Base-by-base conservation (phyloP, 345 rosid genomes). In the Combretum micranthum region DNA sequence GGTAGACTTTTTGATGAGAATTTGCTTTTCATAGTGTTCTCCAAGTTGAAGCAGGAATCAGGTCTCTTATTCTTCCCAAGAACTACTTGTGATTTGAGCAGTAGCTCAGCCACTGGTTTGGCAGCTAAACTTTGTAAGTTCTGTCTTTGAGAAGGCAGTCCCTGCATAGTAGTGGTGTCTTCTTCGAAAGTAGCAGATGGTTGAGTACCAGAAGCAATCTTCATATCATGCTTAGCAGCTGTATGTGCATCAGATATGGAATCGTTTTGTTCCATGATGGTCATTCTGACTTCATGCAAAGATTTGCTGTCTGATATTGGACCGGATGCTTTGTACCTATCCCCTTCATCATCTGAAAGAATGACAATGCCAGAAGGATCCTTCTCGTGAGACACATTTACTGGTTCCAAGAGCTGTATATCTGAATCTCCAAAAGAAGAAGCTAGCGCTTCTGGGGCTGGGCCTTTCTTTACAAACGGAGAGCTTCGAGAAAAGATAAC, bases 321-420 rank as follows among this genome's bases (percentile, higher is more conserved):
- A 60, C 63, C 47, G 39, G 73, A 63, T 57, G 73, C 50, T 26
- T 63, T 69, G 39, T 67, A 63, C 64, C 57, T 64, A 67, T 83
- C 84, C 39, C 50, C 58, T 70, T 74, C 94, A 47, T 86, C 87
- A 74, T 86, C 87, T 16, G 87, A 83, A 62, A 83, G 70, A 64
- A 77, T 59, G 66, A 80, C 59, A 52, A 75, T 23, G 44, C 59
- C 44, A 54, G 58, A 47, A 62, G 61, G 65, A 50, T 66, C 69
- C 47, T 20, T 58, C 51, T 18, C 61, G 42, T 70, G 67, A 54
- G 60, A 56, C 48, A 61, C 55, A 61, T 58, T 44, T 47, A 56
- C 52, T 39, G 76, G 63, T 51, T 71, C 83, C 61, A 54, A 61
- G 42, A 55, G 52, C 65, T 73, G 70, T 57, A 59, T 51, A 73